Evolutionary conservation across 1,284 basidiomycete species (phyloP), one percentile per base, ranked within the genome.

Genomic region (Wallemia ichthyophaga): DNA sequence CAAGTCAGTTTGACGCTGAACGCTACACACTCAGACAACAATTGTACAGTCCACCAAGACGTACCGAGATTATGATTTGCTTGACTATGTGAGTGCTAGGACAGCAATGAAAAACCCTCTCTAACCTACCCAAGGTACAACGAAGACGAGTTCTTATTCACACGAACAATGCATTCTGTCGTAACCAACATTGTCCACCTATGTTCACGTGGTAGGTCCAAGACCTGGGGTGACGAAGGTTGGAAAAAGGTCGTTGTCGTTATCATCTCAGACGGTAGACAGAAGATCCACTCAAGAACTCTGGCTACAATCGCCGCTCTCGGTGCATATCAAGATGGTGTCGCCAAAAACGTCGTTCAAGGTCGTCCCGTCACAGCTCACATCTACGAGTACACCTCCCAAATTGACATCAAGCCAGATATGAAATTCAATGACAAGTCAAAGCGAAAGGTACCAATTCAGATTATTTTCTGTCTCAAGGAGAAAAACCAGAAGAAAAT

Each of bases 191-290:
- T 88, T 60, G 78, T 82, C 5, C 82, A 87, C 68, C 69, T 91
- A 61, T 88, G 84, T 68, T 82, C 81, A 64, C 74, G 86, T 23
- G 81, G 82, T 55, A 71, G 84, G 59, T 83, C 81, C 64, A 87
- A 85, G 74, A 94, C 83, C 1, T 95, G 91, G 91, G 88, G 88
- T 1, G 83, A 85, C 67, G 86, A 94, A 0, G 88, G 89, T 0
- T 95, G 91, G 91, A 92, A 94, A 74, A 95, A 94, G 59, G 71
- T 89, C 57, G 86, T 92, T 33, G 86, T 92, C 26, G 91, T 86
- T 66, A 76, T 92, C 60, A 86, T 88, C 5, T 80, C 80, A 31
- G 84, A 88, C 68, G 83, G 84, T 0, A 76, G 87, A 54, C 69
- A 73, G 64, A 91, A 89, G 74, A 84, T 92, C 70, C 87, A 92